Conservation (phyloP, 306 rosid species). For the Canavalia gladiata region DNA sequence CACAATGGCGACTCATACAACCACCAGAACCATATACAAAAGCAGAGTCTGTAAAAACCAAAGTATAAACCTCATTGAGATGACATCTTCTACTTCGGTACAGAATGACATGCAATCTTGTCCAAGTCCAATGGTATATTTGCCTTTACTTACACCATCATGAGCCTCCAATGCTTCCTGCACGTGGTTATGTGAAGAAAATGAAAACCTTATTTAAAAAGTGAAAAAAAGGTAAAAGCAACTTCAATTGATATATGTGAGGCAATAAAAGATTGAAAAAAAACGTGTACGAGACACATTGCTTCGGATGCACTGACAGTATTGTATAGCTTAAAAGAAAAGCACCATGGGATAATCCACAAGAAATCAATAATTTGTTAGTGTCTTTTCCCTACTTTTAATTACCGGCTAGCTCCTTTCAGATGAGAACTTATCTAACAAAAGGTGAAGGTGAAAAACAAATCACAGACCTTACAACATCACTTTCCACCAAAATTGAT, state of each 20-base stretch:
- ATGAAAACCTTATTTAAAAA: conserved; percentile 31
- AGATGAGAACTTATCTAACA: not conserved
- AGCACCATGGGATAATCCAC: not conserved
- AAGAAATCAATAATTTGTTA: not conserved
- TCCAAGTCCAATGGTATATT: conserved; percentile 96
- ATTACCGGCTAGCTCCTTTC: not conserved
- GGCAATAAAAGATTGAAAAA: not conserved
- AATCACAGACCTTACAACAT: not conserved
- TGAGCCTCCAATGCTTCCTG: conserved; percentile 97
- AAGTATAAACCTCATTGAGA: conserved; percentile 88
- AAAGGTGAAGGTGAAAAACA: conserved; percentile 1
- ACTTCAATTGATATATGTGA: conserved; percentile 13
- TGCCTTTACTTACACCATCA: conserved; percentile 97
- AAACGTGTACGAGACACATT: not conserved
- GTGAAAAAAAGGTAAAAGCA: conserved; percentile 17
- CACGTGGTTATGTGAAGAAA: conserved; percentile 41
- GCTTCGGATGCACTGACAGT: conserved; percentile 23
- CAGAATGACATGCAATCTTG: conserved; percentile 99
- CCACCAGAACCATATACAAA: conserved; percentile 9
- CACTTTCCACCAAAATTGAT: conserved; percentile 10
- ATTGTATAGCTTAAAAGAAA: conserved; percentile 16
- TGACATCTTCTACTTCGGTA: conserved; percentile 92
- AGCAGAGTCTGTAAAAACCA: conserved; percentile 26
- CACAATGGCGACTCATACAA: not conserved
- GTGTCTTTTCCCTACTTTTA: not conserved